Evolutionary conservation across 2,329 filamentous ascomycete species (phyloP).

Genomic region (Clathrospora elynae): DNA sequence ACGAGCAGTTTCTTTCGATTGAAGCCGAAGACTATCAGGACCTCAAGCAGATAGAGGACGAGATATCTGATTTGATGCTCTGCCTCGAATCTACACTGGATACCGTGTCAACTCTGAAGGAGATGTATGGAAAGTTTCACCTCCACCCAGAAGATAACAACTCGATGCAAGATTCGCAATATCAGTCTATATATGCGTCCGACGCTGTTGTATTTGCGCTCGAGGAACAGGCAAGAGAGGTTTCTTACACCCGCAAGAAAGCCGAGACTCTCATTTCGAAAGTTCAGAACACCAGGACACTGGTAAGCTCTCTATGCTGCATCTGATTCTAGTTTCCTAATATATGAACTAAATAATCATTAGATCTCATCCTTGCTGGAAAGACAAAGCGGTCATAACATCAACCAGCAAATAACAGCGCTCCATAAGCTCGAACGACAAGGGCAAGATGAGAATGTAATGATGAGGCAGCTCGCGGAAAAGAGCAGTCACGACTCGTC

Average conservation of each 20-base stretch:
- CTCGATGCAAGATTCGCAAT: no score
- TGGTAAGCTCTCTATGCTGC: slow-evolving; percentile 8
- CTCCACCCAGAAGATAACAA: no score
- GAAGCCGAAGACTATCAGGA: slow-evolving; percentile 25
- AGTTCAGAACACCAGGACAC: slow-evolving; percentile 20
- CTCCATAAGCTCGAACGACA: slow-evolving; percentile 25
- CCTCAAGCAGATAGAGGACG: slow-evolving; percentile 29
- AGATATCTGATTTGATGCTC: slow-evolving; percentile 22
- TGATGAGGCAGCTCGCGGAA: slow-evolving; percentile 29
- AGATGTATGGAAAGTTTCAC: slow-evolving; percentile 22
- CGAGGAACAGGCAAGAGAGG: slow-evolving; percentile 13
- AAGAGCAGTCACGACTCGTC: slow-evolving; percentile 31
- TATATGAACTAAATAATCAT: no score
- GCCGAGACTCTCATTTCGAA: slow-evolving; percentile 19
- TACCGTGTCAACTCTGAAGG: slow-evolving; percentile 21
- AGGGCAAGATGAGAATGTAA: slow-evolving; percentile 23
- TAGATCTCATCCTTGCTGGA: slow-evolving; percentile 30
- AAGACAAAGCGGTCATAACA: slow-evolving; percentile 23
- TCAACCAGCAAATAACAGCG: slow-evolving; percentile 25
- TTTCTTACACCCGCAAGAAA: slow-evolving; percentile 18
- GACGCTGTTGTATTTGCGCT: no score
- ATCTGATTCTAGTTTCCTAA: no score
- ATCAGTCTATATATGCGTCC: no score
- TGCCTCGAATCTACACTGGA: slow-evolving; percentile 29
- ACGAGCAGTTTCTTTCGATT: slow-evolving; percentile 17